These are phyloP conservation scores for Leccinum ochraceum DNA, from an alignment of 768 basidiomycete species.

Conservation along the genomic window DNA sequence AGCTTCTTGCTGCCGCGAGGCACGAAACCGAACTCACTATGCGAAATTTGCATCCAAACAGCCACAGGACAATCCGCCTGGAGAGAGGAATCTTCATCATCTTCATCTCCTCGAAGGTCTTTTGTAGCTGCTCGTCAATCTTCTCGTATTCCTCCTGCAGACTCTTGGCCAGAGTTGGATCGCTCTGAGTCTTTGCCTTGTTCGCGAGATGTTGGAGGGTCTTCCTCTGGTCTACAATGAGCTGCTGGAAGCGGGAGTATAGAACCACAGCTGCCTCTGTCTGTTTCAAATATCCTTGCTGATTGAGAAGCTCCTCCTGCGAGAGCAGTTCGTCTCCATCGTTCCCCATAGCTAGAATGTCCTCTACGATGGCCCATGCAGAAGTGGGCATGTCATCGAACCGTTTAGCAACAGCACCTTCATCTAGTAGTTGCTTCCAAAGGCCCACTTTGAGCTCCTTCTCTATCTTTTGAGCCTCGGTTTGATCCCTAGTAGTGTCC, in stretches of 20 bases:
- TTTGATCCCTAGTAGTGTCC: no score
- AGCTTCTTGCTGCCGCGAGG: constrained; percentile 21
- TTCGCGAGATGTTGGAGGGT: constrained; percentile 13
- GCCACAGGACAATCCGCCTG: constrained; percentile 13
- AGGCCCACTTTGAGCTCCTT: no score
- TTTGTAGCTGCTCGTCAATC: constrained; percentile 5
- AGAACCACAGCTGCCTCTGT: constrained; percentile 21
- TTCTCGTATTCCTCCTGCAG: constrained; percentile 11
- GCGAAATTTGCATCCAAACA: constrained; percentile 7
- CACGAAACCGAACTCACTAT: constrained; percentile 2
- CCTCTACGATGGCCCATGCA: no score
- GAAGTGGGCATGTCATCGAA: no score
- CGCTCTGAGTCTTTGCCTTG: constrained; percentile 12
- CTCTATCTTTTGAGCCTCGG: no score
- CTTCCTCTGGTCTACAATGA: constrained; percentile 19
- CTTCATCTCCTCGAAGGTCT: constrained; percentile 22
- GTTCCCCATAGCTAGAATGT: no score
- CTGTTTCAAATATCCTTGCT: background rate
- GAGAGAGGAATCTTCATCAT: constrained; percentile 15
- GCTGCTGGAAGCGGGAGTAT: constrained; percentile 16
- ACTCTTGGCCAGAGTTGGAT: constrained; percentile 10
- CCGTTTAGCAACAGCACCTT: no score
- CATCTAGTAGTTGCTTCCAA: no score
- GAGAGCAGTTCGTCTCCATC: no score
- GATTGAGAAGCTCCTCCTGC: no score